These are phyloP conservation scores for Dactylella cylindrospora DNA, from an alignment of 2,329 filamentous ascomycete species.

Conservation along the genomic window DNA sequence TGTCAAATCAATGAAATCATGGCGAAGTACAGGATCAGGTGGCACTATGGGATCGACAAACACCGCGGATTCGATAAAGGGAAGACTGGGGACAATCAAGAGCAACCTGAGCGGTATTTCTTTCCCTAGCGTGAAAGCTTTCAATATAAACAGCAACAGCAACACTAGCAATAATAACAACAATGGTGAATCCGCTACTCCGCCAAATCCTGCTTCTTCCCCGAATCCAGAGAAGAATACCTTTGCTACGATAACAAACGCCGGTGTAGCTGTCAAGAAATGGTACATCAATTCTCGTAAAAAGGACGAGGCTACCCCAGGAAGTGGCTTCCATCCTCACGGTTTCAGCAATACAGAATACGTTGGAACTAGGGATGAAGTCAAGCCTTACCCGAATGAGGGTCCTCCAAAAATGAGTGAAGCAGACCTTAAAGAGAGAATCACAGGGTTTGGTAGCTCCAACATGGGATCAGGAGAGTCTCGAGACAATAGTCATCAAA, in stretches of 20 bases:
- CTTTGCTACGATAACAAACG: slow-evolving; percentile 55
- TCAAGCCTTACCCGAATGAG: slow-evolving; percentile 25
- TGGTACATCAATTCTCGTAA: slow-evolving; percentile 55
- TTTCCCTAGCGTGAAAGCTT: slow-evolving; percentile 36
- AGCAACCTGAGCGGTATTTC: slow-evolving; percentile 28
- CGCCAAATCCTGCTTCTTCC: slow-evolving; percentile 22
- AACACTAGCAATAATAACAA: slow-evolving; percentile 16
- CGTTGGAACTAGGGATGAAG: slow-evolving; percentile 14
- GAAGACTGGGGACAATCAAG: slow-evolving; percentile 23
- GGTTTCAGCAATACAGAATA: slow-evolving; percentile 20
- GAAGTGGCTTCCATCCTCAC: slow-evolving; percentile 38
- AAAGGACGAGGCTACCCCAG: slow-evolving; percentile 31
- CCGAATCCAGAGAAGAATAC: slow-evolving; percentile 52
- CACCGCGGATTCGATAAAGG: slow-evolving; percentile 22
- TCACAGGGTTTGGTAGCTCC: slow-evolving; percentile 21
- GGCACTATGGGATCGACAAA: slow-evolving; percentile 11
- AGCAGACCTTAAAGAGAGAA: slow-evolving; percentile 19
- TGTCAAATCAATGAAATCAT: slow-evolving; percentile 4
- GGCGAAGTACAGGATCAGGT: slow-evolving; percentile 10
- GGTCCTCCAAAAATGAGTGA: slow-evolving; percentile 15
- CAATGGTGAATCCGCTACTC: slow-evolving; percentile 17
- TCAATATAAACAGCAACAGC: slow-evolving; percentile 19
- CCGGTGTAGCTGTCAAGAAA: slow-evolving; percentile 62
- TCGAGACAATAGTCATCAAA: neutral
- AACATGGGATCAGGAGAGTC: neutral